These are phyloP conservation scores for Candida albicans DNA, from an alignment of 1,139 yeast species.

Conservation along the genomic window DNA sequence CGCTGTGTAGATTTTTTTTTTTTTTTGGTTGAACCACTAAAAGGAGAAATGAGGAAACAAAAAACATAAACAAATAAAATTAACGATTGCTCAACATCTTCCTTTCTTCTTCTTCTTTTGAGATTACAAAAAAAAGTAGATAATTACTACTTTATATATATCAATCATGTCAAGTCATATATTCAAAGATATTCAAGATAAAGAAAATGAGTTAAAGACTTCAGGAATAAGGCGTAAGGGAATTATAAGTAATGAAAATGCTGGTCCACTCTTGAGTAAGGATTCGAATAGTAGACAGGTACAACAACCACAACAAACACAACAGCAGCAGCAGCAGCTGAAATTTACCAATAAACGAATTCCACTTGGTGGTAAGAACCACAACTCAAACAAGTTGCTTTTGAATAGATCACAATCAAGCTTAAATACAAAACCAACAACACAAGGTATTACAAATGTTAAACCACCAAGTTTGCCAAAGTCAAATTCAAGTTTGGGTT, in stretches of 20 bases:
- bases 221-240: slow-evolving; percentile 4
- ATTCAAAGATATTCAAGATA: slow-evolving; percentile 3
- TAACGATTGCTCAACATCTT: not conserved
- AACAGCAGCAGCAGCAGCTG: slow-evolving; percentile 4
- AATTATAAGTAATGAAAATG: slow-evolving; percentile 1
- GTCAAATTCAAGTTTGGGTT: slow-evolving; percentile 44
- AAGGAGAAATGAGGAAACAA: not conserved
- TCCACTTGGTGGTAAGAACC: slow-evolving; percentile 54
- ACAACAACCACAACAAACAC: slow-evolving; percentile 1
- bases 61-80: slow-evolving; percentile 2
- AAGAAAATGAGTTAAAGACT: slow-evolving; percentile 4
- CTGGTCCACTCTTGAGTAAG: slow-evolving; percentile 2
- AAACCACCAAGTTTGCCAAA: slow-evolving; percentile 29
- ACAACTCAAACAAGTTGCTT: slow-evolving; percentile 30
- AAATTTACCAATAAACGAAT: slow-evolving; percentile 24
- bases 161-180: slow-evolving; percentile 5
- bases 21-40: no score
- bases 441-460: slow-evolving; percentile 1
- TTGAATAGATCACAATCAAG: slow-evolving; percentile 38
- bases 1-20: no score
- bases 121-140: not conserved
- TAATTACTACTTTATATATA: not conserved
- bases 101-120: slow-evolving; percentile 5
- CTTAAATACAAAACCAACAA: slow-evolving; percentile 13
- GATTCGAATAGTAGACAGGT: not conserved